Evolutionary conservation across 768 basidiomycete species (phyloP).

Genomic region (Lactarius quietus): DNA sequence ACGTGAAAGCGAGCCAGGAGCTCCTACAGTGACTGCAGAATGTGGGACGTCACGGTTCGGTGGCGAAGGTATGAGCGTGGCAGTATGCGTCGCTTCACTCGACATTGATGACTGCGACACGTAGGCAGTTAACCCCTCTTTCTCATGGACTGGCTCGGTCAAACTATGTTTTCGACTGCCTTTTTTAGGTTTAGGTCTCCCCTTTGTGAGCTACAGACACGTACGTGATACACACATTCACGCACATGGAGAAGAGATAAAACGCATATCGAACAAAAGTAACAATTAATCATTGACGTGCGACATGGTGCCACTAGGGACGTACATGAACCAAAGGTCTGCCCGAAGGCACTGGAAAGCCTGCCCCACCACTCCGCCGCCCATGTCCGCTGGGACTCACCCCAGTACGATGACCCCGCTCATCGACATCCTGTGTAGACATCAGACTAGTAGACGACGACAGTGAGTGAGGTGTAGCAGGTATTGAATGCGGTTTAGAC

Average conservation of each 20-base stretch:
- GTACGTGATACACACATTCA: constrained; percentile 27
- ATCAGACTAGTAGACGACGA: constrained; percentile 9
- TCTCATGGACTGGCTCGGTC: neutral
- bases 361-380: constrained; percentile 27
- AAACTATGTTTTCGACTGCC: constrained; percentile 16
- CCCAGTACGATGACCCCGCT: constrained; percentile 39
- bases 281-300: constrained; percentile 23
- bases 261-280: constrained; percentile 27
- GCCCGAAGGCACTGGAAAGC: constrained; percentile 44
- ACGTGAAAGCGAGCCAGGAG: neutral
- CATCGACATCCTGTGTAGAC: constrained; percentile 34
- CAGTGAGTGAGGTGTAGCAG: constrained; percentile 26
- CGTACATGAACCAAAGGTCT: constrained; percentile 84
- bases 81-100: neutral
- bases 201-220: constrained; percentile 63
- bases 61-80: neutral
- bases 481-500: constrained; percentile 25
- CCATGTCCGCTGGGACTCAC: constrained; percentile 28
- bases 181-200: constrained; percentile 48
- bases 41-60: neutral
- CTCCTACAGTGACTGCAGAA: neutral
- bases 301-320: constrained; percentile 58
- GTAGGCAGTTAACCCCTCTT: neutral
- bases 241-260: constrained; percentile 29
- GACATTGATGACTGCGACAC: neutral